Evolutionary conservation across 1,139 yeast genomes (phyloP).

Genomic region (Suhomyces yuchorum): DNA sequence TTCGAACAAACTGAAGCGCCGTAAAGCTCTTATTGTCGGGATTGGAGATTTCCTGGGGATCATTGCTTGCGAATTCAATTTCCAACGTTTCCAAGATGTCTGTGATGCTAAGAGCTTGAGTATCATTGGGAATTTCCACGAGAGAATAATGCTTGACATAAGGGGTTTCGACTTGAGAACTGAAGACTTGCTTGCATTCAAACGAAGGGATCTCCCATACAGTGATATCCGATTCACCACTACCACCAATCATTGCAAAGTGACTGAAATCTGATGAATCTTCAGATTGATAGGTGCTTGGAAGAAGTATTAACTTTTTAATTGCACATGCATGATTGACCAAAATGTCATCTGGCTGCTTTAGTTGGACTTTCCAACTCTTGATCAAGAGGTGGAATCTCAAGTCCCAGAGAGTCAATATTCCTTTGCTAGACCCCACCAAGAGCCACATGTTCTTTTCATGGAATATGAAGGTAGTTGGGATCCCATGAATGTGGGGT

Average conservation of each 20-base stretch:
- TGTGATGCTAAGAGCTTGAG: slow-evolving; percentile 25
- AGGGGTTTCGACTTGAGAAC: slow-evolving; percentile 34
- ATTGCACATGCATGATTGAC: slow-evolving; percentile 39
- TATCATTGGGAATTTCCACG: slow-evolving; percentile 27
- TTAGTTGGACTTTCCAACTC: slow-evolving; percentile 55
- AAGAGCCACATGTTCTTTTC: slow-evolving; percentile 58
- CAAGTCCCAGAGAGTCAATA: slow-evolving; percentile 78
- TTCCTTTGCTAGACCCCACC: slow-evolving; percentile 74
- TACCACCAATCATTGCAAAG: slow-evolving; percentile 68
- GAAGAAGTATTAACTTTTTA: slow-evolving; percentile 44
- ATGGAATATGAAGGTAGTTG: slow-evolving; percentile 63
- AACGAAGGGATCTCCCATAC: slow-evolving; percentile 76
- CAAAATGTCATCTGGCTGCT: slow-evolving; percentile 15
- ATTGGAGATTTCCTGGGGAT: slow-evolving; percentile 14
- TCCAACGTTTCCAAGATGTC: slow-evolving; percentile 16
- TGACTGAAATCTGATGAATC: slow-evolving; percentile 15
- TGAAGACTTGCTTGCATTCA: slow-evolving; percentile 60
- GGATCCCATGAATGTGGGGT: slow-evolving; percentile 66
- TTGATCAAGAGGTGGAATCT: slow-evolving; percentile 64
- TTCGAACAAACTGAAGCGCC: slow-evolving; percentile 14
- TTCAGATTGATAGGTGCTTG: slow-evolving; percentile 26
- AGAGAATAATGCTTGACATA: slow-evolving; percentile 38
- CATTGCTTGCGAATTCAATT: slow-evolving; percentile 14
- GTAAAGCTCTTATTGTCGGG: slow-evolving; percentile 19
- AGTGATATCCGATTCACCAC: slow-evolving; percentile 58